Percentiles rank a stretch among this genome's conserved stretches.
Conservation (phyloP, 2,329 filamentous ascomycete species). For the Lachnellula suecica region DNA sequence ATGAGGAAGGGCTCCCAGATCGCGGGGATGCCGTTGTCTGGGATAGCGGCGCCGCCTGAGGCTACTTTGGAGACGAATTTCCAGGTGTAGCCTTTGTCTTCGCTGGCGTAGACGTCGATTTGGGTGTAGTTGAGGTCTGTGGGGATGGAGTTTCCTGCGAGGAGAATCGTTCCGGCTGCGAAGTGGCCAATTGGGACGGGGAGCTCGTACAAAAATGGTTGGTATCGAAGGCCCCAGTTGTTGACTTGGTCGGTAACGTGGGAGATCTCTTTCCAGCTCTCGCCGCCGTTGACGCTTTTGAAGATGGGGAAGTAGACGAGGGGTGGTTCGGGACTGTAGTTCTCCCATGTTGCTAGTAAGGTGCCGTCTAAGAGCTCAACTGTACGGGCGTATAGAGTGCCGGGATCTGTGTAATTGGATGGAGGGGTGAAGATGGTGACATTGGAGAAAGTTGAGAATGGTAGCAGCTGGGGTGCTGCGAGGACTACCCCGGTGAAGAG, state of each 20-base stretch:
- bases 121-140: conserved; percentile 60
- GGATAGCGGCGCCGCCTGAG: conserved; percentile 55
- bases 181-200: conserved; percentile 56
- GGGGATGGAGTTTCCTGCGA: conserved; percentile 44
- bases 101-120: conserved; percentile 68
- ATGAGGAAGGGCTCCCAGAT: conserved; percentile 73
- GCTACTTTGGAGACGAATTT: conserved; percentile 66
- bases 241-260: conserved; percentile 63
- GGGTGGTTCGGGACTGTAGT: conserved; percentile 56
- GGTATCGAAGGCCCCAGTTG: conserved; percentile 65
- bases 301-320: conserved; percentile 51
- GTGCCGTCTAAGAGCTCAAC: conserved; percentile 37
- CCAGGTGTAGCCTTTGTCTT: conserved; percentile 61
- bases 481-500: conserved; percentile 17
- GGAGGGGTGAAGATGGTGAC: conserved; percentile 29
- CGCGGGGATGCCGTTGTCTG: conserved; percentile 61
- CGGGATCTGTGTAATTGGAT: conserved; percentile 29
- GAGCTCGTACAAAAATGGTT: conserved; percentile 67
- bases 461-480: conserved; percentile 16
- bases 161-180: conserved; percentile 60
- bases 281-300: conserved; percentile 51
- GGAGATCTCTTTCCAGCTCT: conserved; percentile 63
- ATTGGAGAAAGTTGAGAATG: conserved; percentile 29
- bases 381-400: conserved; percentile 35
- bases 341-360: conserved; percentile 54